These are phyloP conservation scores for Magnaporthiopsis rhizophila DNA, from an alignment of 2,329 filamentous ascomycete genomes.

Conservation along the genomic window DNA sequence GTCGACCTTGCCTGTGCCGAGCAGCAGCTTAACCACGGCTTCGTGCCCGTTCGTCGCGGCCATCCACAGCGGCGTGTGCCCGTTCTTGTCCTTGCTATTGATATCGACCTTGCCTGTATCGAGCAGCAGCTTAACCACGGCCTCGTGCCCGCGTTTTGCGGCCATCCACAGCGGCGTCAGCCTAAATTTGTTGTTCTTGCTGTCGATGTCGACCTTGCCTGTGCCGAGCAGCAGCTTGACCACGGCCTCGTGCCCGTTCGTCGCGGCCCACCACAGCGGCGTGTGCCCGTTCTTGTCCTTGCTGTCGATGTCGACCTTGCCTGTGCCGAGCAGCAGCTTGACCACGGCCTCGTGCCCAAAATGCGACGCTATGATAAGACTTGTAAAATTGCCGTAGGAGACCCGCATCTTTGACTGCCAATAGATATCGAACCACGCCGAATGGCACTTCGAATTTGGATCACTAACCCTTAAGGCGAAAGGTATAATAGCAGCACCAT, in stretches of 20 bases:
- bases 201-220: too few relatives aligned
- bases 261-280: slow-evolving; percentile 11
- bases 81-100: too few relatives aligned
- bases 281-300: slow-evolving; percentile 1
- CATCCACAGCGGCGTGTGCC: too few relatives aligned
- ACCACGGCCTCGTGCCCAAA: slow-evolving; percentile 13
- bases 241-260: slow-evolving; percentile 6
- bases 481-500: slow-evolving; percentile 9
- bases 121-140: too few relatives aligned
- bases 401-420: background rate
- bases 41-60: too few relatives aligned
- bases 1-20: background rate
- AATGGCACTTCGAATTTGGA: slow-evolving; percentile 9
- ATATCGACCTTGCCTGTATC: too few relatives aligned
- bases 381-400: background rate
- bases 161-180: too few relatives aligned
- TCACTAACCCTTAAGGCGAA: slow-evolving; percentile 12
- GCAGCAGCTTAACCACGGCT: too few relatives aligned
- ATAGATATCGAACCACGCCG: slow-evolving; percentile 10
- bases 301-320: background rate
- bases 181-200: too few relatives aligned
- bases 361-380: slow-evolving; percentile 12
- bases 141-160: too few relatives aligned
- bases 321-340: slow-evolving; percentile 3
- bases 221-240: slow-evolving; percentile 7